Conservation (phyloP, 257 asterid genomes). For the Solanum infundibuliforme region DNA sequence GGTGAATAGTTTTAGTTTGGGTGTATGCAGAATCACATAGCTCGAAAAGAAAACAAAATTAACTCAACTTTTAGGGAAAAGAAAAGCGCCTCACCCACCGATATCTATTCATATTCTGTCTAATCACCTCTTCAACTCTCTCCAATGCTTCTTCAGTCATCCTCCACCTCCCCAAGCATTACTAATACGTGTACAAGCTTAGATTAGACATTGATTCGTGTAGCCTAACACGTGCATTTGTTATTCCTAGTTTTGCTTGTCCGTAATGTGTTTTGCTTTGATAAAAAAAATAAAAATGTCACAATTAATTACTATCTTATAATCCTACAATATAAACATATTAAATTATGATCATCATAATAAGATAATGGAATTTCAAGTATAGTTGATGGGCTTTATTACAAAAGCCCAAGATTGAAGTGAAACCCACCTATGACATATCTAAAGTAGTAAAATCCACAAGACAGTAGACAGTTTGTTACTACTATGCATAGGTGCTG, state of each 20-base stretch:
- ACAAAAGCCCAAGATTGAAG: background rate
- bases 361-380: background rate
- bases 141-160: too few species aligned
- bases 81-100: background rate
- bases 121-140: too few species aligned
- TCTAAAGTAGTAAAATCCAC: background rate
- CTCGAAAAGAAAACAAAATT: background rate
- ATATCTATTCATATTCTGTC: too few species aligned
- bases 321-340: background rate
- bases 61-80: background rate
- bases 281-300: background rate
- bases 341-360: background rate
- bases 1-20: background rate
- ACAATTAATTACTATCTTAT: background rate
- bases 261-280: background rate
- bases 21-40: background rate
- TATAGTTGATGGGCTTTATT: background rate
- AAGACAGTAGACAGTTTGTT: background rate
- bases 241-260: background rate
- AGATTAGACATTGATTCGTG: background rate
- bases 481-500: background rate
- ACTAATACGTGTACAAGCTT: background rate
- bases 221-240: background rate
- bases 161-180: background rate
- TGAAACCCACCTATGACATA: background rate